Evolutionary conservation across 148 eudicot species (phyloP), one percentile per base, ranked within the genome.

Genomic region (Polygonum maritimum): DNA sequence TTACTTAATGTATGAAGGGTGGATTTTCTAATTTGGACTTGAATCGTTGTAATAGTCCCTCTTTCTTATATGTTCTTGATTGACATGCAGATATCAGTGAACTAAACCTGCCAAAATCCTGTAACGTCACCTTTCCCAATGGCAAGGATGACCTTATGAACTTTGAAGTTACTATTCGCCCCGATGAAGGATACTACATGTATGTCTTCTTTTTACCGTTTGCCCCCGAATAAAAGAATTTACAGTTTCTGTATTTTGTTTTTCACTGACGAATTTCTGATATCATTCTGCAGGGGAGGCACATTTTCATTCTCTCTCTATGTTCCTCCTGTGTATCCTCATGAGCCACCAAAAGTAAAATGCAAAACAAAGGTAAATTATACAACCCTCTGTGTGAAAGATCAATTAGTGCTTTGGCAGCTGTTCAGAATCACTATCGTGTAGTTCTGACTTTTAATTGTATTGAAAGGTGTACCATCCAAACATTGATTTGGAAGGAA

Each of bases 101-200:
- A 81, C 80, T 92, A 70, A 92, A 92, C 76, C 83, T 92, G 55
- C 97, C 97, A 16, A 84, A 85, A 73, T 80, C 88, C 7, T 92
- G 97, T 75, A 82, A 67, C 82, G 86, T 90, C 22, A 75, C 88
- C 18, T 92, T 92, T 82, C 91, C 93, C 36, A 90, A 86, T 79
- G 97, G 96, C 41, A 87, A 85, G 83, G 97, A 92, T 74, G 93
- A 92, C 45, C 86, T 92, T 75, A 92, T 92, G 97, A 89, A 85
- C 82, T 90, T 92, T 81, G 97, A 92, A 84, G 95, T 92, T 71
- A 85, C 89, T 10, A 83, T 92, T 52, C 86, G 84, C 38, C 97
- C 97, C 54, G 96, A 92, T 76, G 97, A 92, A 65, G 97, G 97
- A 75, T 92, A 83, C 74, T 92, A 92, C 81, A 1, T 78, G 97